Evolutionary conservation across 306 rosid genomes (phyloP).

Genomic region (Fagus crenata): DNA sequence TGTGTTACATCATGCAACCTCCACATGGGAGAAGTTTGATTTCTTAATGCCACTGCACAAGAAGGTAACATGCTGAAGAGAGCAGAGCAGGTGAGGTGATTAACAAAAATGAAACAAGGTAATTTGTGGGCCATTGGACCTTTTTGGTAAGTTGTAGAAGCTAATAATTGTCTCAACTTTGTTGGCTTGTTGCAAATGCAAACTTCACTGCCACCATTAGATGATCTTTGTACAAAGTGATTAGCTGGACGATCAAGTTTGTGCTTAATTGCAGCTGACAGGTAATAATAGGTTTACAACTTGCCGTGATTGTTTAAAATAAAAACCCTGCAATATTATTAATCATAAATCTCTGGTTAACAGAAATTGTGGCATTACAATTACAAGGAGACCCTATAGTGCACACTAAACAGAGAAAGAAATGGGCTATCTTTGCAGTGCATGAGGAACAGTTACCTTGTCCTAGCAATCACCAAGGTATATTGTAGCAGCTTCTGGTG

Average conservation of each 20-base stretch:
- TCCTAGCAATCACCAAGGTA: not conserved
- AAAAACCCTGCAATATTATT: too few species aligned
- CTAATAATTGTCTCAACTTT: not conserved
- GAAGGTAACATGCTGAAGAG: not conserved
- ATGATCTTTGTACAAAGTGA: not conserved
- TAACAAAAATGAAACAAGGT: not conserved
- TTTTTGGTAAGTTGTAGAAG: not conserved
- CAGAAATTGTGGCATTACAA: too few species aligned
- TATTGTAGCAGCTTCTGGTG: not conserved
- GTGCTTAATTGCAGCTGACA: too few species aligned
- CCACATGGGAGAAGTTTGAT: slow-evolving; percentile 11
- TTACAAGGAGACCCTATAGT: too few species aligned
- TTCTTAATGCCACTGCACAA: slow-evolving; percentile 7
- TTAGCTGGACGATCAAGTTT: too few species aligned
- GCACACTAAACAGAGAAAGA: too few species aligned
- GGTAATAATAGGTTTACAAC: too few species aligned
- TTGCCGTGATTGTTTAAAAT: too few species aligned
- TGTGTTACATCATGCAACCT: not conserved
- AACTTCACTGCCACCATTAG: not conserved
- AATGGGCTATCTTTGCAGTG: too few species aligned
- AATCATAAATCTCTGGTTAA: too few species aligned
- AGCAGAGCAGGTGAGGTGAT: not conserved
- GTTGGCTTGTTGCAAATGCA: not conserved
- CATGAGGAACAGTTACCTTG: not conserved
- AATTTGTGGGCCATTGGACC: slow-evolving; percentile 11